Evolutionary conservation across 2,329 filamentous ascomycete species (phyloP), one percentile per base, ranked within the genome.

Genomic region (Elsinoe necatrix): DNA sequence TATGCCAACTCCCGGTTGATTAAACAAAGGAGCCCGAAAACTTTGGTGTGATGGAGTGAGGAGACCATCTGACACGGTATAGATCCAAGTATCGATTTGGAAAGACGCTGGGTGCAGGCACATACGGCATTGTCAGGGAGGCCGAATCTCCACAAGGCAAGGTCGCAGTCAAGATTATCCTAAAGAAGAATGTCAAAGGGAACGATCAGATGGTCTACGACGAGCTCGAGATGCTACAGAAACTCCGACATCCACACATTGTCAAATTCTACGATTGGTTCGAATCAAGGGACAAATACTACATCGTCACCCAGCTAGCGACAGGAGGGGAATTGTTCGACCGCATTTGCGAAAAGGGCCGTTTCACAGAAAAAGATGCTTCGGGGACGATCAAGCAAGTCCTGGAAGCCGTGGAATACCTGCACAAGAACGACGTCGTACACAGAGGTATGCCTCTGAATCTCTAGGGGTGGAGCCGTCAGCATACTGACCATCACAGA

Each of bases 201-300:
- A 97, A 97, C 67, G 93, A 98, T 77, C 84, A 86, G 71, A 98
- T 98, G 93, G 93, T 98, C 39, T 93, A 95, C 71, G 93, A 98
- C 71, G 93, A 98, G 76, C 80, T 98, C 66, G 82, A 90, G 63
- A 90, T 98, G 83, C 80, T 98, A 62, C 90, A 96, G 74, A 82
- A 83, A 58, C 82, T 98, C 68, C 82, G 90, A 68, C 93, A 98
- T 71, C 87, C 89, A 55, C 89, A 97, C 73, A 98, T 98, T 70
- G 93, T 98, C 74, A 85, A 86, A 64, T 98, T 98, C 69, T 87
- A 93, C 64, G 93, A 98, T 72, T 98, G 93, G 92, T 98, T 98
- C 69, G 93, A 98, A 75, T 97, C 92, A 57, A 88, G 90, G 75
- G 93, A 98, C 78, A 98, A 98, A 77, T 98, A 95, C 77, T 98